Percentiles rank a stretch among this genome's conserved stretches.
These are phyloP conservation scores for Populus deltoides DNA, from an alignment of 345 rosid species.

Conservation along the genomic window DNA sequence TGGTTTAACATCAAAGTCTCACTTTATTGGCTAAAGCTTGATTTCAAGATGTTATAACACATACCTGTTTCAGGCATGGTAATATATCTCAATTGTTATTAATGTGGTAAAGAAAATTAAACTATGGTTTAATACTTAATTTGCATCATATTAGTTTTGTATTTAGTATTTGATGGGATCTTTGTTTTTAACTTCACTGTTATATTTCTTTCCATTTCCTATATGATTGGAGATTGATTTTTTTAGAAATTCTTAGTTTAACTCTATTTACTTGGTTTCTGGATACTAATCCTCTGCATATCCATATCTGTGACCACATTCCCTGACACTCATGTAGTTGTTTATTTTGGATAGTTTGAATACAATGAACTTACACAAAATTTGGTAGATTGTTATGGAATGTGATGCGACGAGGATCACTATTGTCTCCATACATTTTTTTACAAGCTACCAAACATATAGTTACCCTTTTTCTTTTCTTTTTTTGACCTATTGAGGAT, in stretches of 20 bases:
- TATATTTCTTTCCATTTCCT: background rate
- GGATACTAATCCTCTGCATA: slow-evolving; percentile 3
- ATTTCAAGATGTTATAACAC: background rate
- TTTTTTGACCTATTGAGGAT: background rate
- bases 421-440: background rate
- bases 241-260: background rate
- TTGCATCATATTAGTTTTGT: background rate
- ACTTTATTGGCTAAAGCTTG: background rate
- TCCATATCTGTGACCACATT: too few relatives aligned
- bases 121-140: background rate
- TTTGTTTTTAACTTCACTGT: background rate
- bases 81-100: background rate
- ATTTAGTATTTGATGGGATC: background rate
- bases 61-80: background rate
- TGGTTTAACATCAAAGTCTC: background rate
- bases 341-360: background rate
- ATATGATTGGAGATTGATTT: background rate
- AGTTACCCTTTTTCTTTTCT: background rate
- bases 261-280: background rate
- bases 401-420: background rate
- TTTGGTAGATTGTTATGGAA: background rate
- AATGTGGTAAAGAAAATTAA: background rate
- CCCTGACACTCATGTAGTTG: too few relatives aligned
- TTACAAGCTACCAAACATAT: background rate
- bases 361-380: background rate